Evolutionary conservation across 441 rosid genomes (phyloP), one percentile per base, ranked within the genome.

Genomic region (Viola pubescens): DNA sequence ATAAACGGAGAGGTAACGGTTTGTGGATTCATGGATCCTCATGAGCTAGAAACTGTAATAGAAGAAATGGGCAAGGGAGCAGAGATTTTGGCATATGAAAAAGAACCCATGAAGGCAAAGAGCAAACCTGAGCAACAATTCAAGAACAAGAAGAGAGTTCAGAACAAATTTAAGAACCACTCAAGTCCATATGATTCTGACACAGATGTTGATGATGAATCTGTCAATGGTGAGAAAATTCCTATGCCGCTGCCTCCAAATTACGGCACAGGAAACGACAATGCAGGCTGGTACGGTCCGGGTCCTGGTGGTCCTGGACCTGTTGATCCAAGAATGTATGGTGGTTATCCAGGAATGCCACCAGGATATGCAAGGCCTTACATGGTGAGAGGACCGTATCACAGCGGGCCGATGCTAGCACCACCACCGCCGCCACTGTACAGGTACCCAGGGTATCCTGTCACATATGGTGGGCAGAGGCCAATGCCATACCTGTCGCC

Each of bases 61-160:
- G 12, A 51, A 54, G 13, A 67, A n/a, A 1, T 59, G 7, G 69
- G 74, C 9, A 48, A 34, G 54, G 26, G 34, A n/a, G 64, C 61
- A 19, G 47, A 70, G 58, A 19, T 66, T 57, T 38, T 56, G 60
- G 58, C 63, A 38, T 49, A 56, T 46, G 71, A 65, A 58, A 62
- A 62, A 58, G 50, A 75, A 48, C 54, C 59, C 48, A 39, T 48
- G 3, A 43, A 34, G 6, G 67, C 48, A 40, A 42, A 57, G 11
- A 39, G 60, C 38, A 47, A 48, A 49, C 34, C 40, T 3, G 48
- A 62, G 2, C 34, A 66, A n/a, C 37, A 37, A n/a, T 41, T 41
- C 40, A 47, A 60, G 38, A 64, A 9, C 12, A 40, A 2, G 44
- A 52, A 45, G 37, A 60, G 34, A 26, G 34, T 26, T 26, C 34